Evolutionary conservation across 768 basidiomycete genomes (phyloP), one percentile per base, ranked within the genome.

Genomic region (Tephrocybe sp.): DNA sequence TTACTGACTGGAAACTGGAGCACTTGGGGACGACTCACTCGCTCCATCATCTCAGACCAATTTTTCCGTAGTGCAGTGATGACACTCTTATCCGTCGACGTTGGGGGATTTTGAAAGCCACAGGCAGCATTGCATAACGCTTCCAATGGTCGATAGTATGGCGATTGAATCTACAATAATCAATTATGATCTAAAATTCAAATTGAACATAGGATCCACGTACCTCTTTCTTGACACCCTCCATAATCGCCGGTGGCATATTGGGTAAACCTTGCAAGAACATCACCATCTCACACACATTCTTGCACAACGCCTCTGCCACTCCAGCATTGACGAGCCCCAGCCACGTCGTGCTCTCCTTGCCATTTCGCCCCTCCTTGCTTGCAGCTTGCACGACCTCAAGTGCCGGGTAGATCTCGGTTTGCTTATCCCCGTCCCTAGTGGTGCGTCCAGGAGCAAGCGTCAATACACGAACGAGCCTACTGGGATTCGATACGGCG

Each of bases 41-140:
- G 32, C 9, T 53, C 44, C 46, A 53, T 53, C 52, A 53, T 53
- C 27, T 38, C 26, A 2, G 46, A 19, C 52, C 52, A 53, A 21
- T 53, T 31, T 26, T 44, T 43, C 13, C 45, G 45, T 3, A 52
- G 44, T 1, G 44, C 44, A 19, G 37, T 31, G 13, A 52, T 46
- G 12, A 52, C 30, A 12, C 24, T 36, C 35, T 38, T 43, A 26
- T 48, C 39, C 9, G 52, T 48, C 40, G 19, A 30, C 12, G 40
- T 47, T 15, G 46, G 41, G 4, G 41, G 40, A 9, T 42, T 28
- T 9, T 31, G 46, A 18, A 47, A 43, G 1, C n/a, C 34, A 38
- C 31, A 43, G 22, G 25, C 16, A 3, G 46, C 46, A 30, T 34
- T 30, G 24, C 52, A 47, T 25, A 53, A 39, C 19, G 41, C 27